Evolutionary conservation across 106 monocot species (phyloP).

Genomic region (Triglochin maritima): DNA sequence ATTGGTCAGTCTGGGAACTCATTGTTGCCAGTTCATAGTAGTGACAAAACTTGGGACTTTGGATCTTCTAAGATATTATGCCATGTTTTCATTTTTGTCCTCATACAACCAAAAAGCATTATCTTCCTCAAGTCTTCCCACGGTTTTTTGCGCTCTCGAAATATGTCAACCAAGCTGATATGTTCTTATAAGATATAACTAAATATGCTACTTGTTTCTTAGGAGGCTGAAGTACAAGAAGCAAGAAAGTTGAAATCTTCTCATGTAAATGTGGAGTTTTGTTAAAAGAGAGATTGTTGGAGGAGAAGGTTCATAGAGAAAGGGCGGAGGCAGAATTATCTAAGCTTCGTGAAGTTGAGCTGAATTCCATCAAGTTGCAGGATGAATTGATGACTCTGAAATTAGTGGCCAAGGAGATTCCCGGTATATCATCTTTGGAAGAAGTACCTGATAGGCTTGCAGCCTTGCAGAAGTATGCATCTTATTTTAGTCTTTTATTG

Average conservation of each 20-base stretch:
- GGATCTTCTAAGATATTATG: too few relatives aligned
- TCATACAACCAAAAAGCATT: too few relatives aligned
- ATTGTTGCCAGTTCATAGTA: too few relatives aligned
- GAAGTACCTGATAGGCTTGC: constrained; percentile 73
- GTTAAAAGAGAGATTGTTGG: constrained; percentile 73
- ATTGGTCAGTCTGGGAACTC: too few relatives aligned
- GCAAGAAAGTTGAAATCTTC: constrained; percentile 75
- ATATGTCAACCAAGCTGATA: background rate
- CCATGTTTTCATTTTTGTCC: too few relatives aligned
- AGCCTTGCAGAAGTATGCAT: constrained; percentile 59
- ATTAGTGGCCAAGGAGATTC: constrained; percentile 61
- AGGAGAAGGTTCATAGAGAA: constrained; percentile 67
- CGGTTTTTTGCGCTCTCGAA: too few relatives aligned
- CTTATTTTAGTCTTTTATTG: background rate
- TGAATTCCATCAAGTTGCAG: constrained; percentile 46
- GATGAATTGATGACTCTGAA: constrained; percentile 64
- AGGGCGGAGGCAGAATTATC: constrained; percentile 62
- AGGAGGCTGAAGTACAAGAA: constrained; percentile 90
- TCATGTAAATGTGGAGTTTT: constrained; percentile 58
- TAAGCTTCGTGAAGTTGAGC: constrained; percentile 46
- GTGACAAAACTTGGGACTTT: too few relatives aligned
- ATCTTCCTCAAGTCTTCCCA: too few relatives aligned
- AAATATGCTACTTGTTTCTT: background rate
- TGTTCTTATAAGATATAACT: background rate
- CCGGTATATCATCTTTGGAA: constrained; percentile 56